Base-by-base conservation (phyloP, 2,329 filamentous ascomycete genomes). In the Biscogniauxia sp. region DNA sequence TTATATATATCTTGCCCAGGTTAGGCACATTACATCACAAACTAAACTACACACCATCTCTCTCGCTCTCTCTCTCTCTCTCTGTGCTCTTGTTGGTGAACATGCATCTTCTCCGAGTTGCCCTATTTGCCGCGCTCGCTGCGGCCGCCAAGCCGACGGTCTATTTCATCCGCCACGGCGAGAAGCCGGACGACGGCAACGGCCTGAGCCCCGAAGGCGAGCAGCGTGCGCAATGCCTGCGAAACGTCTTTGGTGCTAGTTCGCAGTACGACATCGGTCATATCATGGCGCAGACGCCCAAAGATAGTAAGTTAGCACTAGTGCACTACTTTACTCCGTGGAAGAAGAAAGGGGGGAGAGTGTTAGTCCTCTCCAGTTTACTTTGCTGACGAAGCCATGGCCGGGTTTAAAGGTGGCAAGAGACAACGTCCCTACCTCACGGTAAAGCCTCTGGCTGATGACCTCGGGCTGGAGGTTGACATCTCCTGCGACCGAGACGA, bases 101-200 rank as follows among this genome's bases (percentile, higher is more conserved):
- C 32, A 64, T 66, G 64, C 62, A 64, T 11, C 49, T 65, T 17
- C 55, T 62, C 17, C 32, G 37, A 41, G 41, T 51, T 26, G 25
- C 61, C 20, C 37, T 60, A 26, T 20, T 64, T 28, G 56, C 59
- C 2, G 59, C 52, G 11, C 45, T 65, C 53, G 56, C 60, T 3
- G 56, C 62, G 20, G 51, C 57, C 9, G 59, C 64, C 1, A 59
- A 67, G 9, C 79, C 84, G 1, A 87, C 80, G 0, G 82, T 88
- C 32, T 88, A 86, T 69, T 74, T 88, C 8, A 88, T 88, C 69
- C 82, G 85, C 19, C 86, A 88, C 64, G 86, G 85, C 61, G 86
- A 88, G 72, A 88, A 88, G 72, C 85, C 85, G 1, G 72, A 77
- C 45, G 77, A 78, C 17, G 75, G 76, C 37, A 73, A 79, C 59